phyloP scores from a whole-genome alignment of 1,139 yeast genomes.

The Suhomyces wounanorum region DNA sequence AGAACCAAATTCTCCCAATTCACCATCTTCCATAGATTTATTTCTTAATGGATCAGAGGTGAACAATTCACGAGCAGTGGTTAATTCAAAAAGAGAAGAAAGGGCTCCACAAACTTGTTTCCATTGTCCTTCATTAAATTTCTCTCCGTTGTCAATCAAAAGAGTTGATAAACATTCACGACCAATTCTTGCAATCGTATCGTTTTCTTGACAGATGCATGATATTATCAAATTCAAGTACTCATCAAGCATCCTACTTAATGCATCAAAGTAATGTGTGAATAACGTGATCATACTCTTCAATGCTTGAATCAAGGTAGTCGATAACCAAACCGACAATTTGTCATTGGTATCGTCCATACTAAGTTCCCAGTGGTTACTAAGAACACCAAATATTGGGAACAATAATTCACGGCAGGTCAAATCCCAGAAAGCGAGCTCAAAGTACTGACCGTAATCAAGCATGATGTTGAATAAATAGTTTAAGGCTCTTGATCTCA shows the following conservation, averaged over 20 bases:
- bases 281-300: slow-evolving; percentile 84
- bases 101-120: slow-evolving; percentile 63
- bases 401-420: slow-evolving; percentile 77
- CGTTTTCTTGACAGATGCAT: slow-evolving; percentile 95
- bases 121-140: slow-evolving; percentile 75
- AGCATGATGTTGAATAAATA: slow-evolving; percentile 79
- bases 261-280: slow-evolving; percentile 73
- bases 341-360: slow-evolving; percentile 70
- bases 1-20: slow-evolving; percentile 18
- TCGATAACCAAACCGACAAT: slow-evolving; percentile 91
- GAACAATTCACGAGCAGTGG: slow-evolving; percentile 86
- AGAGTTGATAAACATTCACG: slow-evolving; percentile 82
- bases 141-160: slow-evolving; percentile 69
- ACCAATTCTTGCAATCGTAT: slow-evolving; percentile 93
- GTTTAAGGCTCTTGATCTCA: slow-evolving; percentile 83
- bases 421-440: slow-evolving; percentile 76
- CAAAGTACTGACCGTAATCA: slow-evolving; percentile 77
- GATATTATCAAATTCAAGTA: slow-evolving; percentile 76
- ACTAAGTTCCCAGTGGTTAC: slow-evolving; percentile 73
- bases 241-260: slow-evolving; percentile 73
- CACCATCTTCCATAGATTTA: slow-evolving; percentile 21
- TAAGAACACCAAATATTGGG: slow-evolving; percentile 85
- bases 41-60: slow-evolving; percentile 61
- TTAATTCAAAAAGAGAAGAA: slow-evolving; percentile 67
- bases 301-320: slow-evolving; percentile 93